phyloP scores from a whole-genome alignment of 495 filamentous ascomycete genomes.

The Hyphodiscus hymeniophilus region DNA sequence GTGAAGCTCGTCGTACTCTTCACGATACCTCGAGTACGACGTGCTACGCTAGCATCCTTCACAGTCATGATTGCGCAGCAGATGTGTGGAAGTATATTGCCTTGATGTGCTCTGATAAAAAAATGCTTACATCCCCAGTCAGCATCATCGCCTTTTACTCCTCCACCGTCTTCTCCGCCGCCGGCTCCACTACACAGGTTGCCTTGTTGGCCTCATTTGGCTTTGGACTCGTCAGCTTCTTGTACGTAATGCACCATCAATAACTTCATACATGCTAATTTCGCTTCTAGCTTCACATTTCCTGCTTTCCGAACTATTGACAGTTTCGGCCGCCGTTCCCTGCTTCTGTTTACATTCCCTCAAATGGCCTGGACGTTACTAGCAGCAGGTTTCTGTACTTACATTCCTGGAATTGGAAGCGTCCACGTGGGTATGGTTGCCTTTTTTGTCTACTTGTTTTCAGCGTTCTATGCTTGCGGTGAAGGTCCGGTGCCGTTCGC shows the following conservation, averaged over 20 bases:
- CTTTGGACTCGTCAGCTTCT: constrained; percentile 73
- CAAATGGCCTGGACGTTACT: constrained; percentile 76
- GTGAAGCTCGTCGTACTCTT: constrained; percentile 52
- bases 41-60: constrained; percentile 51
- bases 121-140: too few relatives aligned
- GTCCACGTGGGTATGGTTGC: constrained; percentile 54
- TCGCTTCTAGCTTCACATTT: constrained; percentile 74
- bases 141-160: constrained; percentile 87
- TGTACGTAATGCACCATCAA: too few relatives aligned
- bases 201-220: constrained; percentile 49
- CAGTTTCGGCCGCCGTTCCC: constrained; percentile 66
- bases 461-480: constrained; percentile 65
- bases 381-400: constrained; percentile 62
- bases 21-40: constrained; percentile 49
- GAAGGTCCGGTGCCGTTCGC: constrained; percentile 80
- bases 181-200: constrained; percentile 46
- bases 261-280: too few relatives aligned
- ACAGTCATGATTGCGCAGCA: constrained; percentile 75
- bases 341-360: constrained; percentile 80
- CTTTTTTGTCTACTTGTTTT: constrained; percentile 65
- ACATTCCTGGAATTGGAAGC: constrained; percentile 44
- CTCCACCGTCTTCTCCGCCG: constrained; percentile 60
- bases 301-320: constrained; percentile 82
- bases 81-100: constrained; percentile 65
- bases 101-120: too few relatives aligned